Base-by-base conservation (phyloP, 2,329 filamentous ascomycete genomes). In the Pseudocercospora eumusae region DNA sequence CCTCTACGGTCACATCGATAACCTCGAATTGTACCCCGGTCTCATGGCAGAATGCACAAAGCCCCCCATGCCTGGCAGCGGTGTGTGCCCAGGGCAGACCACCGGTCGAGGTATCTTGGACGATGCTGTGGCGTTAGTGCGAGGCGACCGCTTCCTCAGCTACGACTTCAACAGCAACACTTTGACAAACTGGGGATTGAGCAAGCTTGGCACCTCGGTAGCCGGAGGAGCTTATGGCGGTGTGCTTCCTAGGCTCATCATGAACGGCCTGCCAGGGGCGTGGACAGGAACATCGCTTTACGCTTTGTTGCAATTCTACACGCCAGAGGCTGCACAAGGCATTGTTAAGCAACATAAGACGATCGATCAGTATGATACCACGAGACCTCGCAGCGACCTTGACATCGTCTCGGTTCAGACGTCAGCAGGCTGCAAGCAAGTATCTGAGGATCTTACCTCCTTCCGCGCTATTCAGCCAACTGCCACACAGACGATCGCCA, bases 21-120 rank as follows among this genome's bases (percentile, higher is more conserved):
- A 83, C 28, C 70, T 87, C 11, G 84, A 87, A 68, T 73, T 87
- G 6, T 86, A 86, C 65, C 84, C 84, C 1, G 84, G 84, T 11
- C 68, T 86, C 6, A 79, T 85, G 68, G 77, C 82, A 8, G 84
- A 87, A 71, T 79, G 81, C 58, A 78, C 83, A 13, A 86, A 86
- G 67, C 79, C 80, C 4, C 68, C 82, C 0, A 80, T 83, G 70
- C 66, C 79, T 5, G 79, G 79, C 3, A 77, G 75, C 66, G 79
- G 79, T 65, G 75, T 81, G 25, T 80, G 79, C 54, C 78, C 79
- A 13, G 76, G 77, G 8, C 77, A 81, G 23, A 80, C 80, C 2
- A 79, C 75, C 5, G 77, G 77, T 50, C 76, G 80, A 59, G 79
- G 77, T 49, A 81, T 82, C 56, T 71, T 82, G 6, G 75, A 79